Evolutionary conservation across 257 asterid species (phyloP).

Genomic region (Gentiana straminea): DNA sequence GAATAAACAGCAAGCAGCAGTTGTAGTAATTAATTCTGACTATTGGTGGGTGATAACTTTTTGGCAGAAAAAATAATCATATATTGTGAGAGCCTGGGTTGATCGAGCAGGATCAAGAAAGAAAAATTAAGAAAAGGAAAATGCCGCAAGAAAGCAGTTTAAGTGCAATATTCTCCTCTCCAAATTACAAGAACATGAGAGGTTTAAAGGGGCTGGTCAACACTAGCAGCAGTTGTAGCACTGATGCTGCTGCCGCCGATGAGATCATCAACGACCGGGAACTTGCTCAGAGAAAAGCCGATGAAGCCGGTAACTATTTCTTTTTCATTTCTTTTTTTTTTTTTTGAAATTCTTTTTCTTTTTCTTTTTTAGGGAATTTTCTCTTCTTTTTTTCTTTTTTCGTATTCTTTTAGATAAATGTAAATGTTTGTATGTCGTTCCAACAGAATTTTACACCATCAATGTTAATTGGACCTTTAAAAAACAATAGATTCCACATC

Average conservation of each 20-base stretch:
- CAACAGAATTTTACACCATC: no score
- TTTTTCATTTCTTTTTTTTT: not conserved
- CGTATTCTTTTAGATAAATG: no score
- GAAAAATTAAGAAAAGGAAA: slow-evolving; percentile 1
- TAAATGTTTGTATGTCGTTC: no score
- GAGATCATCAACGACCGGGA: slow-evolving; percentile 60
- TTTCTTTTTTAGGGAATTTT: not conserved
- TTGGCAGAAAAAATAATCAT: not conserved
- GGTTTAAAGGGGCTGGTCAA: slow-evolving; percentile 45
- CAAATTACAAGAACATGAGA: slow-evolving; percentile 47
- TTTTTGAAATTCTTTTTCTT: not conserved
- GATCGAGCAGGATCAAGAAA: not conserved
- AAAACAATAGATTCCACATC: no score
- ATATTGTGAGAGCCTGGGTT: not conserved
- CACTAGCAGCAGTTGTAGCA: slow-evolving; percentile 14
- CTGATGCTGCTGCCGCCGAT: slow-evolving; percentile 23
- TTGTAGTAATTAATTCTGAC: not conserved
- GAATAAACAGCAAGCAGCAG: no score
- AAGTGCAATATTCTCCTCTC: slow-evolving; percentile 35
- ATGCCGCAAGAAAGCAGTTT: slow-evolving; percentile 60
- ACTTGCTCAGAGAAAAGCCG: slow-evolving; percentile 83
- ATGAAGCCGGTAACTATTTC: slow-evolving; percentile 50
- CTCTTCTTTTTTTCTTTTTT: not conserved
- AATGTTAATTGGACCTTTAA: no score
- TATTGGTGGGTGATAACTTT: not conserved